These are phyloP conservation scores for Boletus edulis DNA, from an alignment of 768 basidiomycete species.

Conservation along the genomic window DNA sequence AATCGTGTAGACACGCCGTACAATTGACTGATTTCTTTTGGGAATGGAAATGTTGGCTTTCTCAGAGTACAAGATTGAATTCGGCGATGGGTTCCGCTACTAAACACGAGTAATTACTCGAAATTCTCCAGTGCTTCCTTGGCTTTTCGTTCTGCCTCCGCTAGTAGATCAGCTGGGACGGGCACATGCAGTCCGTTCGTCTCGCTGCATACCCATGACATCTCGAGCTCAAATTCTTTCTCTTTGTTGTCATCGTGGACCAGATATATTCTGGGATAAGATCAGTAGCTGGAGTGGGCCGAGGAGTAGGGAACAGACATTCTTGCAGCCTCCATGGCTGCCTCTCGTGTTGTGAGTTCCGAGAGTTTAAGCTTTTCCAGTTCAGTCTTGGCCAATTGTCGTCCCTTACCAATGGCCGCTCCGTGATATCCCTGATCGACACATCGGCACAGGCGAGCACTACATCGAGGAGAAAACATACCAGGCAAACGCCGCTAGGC, in stretches of 20 bases:
- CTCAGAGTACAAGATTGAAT: constrained; percentile 9
- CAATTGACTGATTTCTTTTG: neutral
- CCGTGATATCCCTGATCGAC: constrained; percentile 82
- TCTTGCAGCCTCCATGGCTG: constrained; percentile 89
- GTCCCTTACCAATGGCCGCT: constrained; percentile 97
- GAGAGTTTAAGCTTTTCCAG: constrained; percentile 91
- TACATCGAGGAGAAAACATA: constrained; percentile 36
- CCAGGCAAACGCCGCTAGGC: constrained; percentile 90
- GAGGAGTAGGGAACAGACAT: constrained; percentile 59
- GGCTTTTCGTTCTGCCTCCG: constrained; percentile 85
- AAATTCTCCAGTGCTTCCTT: constrained; percentile 79
- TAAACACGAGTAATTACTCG: constrained; percentile 35
- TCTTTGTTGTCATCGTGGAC: constrained; percentile 98
- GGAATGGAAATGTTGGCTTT: neutral
- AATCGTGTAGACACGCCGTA: constrained; percentile 61
- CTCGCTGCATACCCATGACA: constrained; percentile 94
- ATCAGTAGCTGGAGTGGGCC: constrained; percentile 4
- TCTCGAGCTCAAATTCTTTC: constrained; percentile 96
- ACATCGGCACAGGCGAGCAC: neutral
- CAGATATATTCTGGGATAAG: constrained; percentile 75
- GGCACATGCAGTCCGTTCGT: constrained; percentile 74
- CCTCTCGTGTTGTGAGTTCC: constrained; percentile 78
- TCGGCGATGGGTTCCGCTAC: constrained; percentile 17
- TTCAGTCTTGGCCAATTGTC: constrained; percentile 96
- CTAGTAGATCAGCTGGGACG: constrained; percentile 81